These are phyloP conservation scores for Colletotrichum euphorbiae DNA, from an alignment of 2,329 filamentous ascomycete genomes.

Conservation along the genomic window DNA sequence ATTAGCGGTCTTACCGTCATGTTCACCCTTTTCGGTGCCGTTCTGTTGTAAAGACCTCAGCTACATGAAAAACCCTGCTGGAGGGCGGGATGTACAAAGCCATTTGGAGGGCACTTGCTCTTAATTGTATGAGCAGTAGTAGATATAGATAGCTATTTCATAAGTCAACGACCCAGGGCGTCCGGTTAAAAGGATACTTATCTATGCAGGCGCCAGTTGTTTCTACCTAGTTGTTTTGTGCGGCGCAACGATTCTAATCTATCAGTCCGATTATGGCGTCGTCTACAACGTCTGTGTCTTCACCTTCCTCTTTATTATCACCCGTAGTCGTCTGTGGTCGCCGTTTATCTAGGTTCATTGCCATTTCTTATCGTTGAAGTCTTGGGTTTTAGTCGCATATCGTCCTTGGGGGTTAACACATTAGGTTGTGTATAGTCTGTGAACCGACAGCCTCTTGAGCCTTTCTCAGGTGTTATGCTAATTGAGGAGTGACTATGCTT, in stretches of 20 bases:
- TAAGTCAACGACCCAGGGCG: constrained; percentile 22
- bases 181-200: constrained; percentile 13
- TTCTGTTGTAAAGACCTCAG: constrained; percentile 51
- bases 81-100: constrained; percentile 37
- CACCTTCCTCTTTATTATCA: too few species aligned
- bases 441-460: too few species aligned
- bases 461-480: too few species aligned
- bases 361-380: too few species aligned
- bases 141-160: constrained; percentile 32
- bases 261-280: not conserved
- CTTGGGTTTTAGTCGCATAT: too few species aligned
- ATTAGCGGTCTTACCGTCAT: constrained; percentile 50
- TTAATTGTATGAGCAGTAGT: constrained; percentile 29
- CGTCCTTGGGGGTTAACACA: too few species aligned
- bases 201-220: constrained; percentile 18
- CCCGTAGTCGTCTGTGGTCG: too few species aligned
- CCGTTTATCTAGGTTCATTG: too few species aligned
- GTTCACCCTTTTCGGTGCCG: constrained; percentile 54
- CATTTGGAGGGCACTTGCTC: constrained; percentile 23
- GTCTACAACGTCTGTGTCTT: not conserved
- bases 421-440: too few species aligned
- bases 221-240: constrained; percentile 24
- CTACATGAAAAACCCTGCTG: constrained; percentile 1
- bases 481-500: too few species aligned
- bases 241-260: not conserved